Percentiles rank a stretch among this genome's conserved stretches.
These are phyloP conservation scores for Eucalyptus curtisii DNA, from an alignment of 345 rosid species.

Conservation along the genomic window DNA sequence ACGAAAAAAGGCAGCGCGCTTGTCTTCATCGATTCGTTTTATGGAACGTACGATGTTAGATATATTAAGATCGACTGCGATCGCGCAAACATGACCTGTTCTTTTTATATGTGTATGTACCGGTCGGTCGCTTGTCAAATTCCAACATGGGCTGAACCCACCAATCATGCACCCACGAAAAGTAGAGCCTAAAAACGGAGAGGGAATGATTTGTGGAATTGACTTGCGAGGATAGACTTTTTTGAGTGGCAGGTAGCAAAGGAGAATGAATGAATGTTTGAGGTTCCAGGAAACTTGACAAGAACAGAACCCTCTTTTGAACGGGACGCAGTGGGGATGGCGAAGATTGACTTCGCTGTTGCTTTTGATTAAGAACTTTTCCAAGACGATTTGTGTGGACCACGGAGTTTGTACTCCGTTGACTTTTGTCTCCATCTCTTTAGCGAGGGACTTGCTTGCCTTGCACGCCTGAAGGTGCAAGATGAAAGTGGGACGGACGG, in stretches of 20 bases:
- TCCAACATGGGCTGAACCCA: neutral
- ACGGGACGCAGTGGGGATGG: neutral
- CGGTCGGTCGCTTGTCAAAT: neutral
- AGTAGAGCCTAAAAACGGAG: neutral
- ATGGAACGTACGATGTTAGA: neutral
- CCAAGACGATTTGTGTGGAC: neutral
- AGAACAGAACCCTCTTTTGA: neutral
- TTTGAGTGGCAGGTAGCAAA: neutral
- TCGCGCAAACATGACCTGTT: neutral
- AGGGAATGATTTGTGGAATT: neutral
- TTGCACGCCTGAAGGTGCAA: neutral
- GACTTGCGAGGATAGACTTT: neutral
- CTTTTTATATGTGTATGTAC: neutral
- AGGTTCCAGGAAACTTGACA: neutral
- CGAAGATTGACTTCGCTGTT: neutral
- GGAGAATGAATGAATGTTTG: neutral
- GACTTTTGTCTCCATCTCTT: neutral
- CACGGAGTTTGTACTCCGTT: neutral
- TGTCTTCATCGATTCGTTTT: neutral
- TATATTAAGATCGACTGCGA: neutral
- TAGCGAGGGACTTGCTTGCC: neutral
- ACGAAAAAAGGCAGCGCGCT: neutral
- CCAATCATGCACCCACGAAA: neutral
- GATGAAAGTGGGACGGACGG: neutral
- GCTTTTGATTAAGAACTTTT: neutral